Evolutionary conservation across 1,139 yeast genomes (phyloP), one percentile per base, ranked within the genome.

Genomic region (Arxiozyma telluris): DNA sequence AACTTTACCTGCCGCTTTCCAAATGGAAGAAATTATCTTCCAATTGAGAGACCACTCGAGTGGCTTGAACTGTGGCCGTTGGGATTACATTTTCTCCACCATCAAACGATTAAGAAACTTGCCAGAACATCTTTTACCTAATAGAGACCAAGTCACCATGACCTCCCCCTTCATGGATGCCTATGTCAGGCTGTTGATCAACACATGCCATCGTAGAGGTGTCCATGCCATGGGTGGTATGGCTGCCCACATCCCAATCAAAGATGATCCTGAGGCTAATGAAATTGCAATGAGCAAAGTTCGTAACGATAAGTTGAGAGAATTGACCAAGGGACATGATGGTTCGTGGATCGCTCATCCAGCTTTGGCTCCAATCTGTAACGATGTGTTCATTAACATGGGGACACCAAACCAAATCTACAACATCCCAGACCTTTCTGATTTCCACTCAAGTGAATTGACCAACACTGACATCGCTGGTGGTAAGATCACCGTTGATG

Each of bases 321-420:
- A 86, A 71, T 84, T 84, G 50, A 71, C 75, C 50, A 84, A 85
- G 56, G 93, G 93, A 51, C 88, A 87, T 71, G 93, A 86, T 73
- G 89, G 93, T 50, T 84, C 91, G 58, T 86, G 94, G 94, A 87
- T 86, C 67, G 93, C 93, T 21, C 93, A 86, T 68, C 94, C 94
- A 7, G 91, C 89, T 41, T 76, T 86, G 67, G 87, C 86, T 44
- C 80, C 84, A n/a, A 82, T 85, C 60, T 89, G 87, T 54, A 78
- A 83, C 66, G 77, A 79, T 61, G 88, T 85, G 23, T 86, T 86
- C 74, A 78, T 80, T 63, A 81, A 83, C 67, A 84, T 86, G 91
- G 87, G 87, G 62, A 87, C 91, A 47, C 87, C 91, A 59, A 86
- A 86, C 73, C 93, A 86, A 72, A 78, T 86, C 64, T 81, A 81